Base-by-base conservation (phyloP, 2,329 filamentous ascomycete genomes). In the Apiospora malaysiana region DNA sequence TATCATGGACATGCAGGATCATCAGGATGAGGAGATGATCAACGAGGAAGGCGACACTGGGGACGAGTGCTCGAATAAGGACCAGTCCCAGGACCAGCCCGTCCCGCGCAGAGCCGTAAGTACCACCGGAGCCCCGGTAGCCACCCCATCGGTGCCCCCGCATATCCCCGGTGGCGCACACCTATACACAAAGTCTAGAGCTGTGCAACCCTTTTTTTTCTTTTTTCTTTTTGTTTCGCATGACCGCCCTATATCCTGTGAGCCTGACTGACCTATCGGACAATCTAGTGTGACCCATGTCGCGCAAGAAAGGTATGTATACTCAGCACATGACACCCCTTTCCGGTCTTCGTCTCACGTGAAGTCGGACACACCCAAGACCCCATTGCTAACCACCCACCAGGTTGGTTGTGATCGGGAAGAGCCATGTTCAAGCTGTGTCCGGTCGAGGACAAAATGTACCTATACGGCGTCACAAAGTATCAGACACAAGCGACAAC, bases 401-500 rank as follows among this genome's bases (percentile, higher is more conserved):
- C 27, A 72, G 46, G 75, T 72, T 71, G 71, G 59, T 40, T 69
- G 37, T 9, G 70, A 68, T 46, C 51, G 49, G 47, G 68, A 72
- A 42, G 65, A 68, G 63, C 69, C 71, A 43, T 70, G 65, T 23
- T 37, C 47, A 14, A 70, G 65, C 37, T 70, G 68, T 32, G 45
- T 46, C 40, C 68, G 69, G 16, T 66, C 68, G 6, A 43, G 65
- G 23, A 69, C 68, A 37, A 51, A 67, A 45, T 71, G 70, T 32
- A 47, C 51, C 37, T 67, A 66, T 25, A 70, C 68, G 40, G 49
- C 56, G 32, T 37, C 63, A 16, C 69, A 49, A 27, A 69, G 51
- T 14, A 59, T 59, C 40, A 49, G 65, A 18, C 66, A 67, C 37
- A 69, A 69, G 27, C 45, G 59, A 21, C 68, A 69, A 59, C 68